Conservation (phyloP, 2,329 filamentous ascomycete genomes). For the Botrytis pseudocinerea region DNA sequence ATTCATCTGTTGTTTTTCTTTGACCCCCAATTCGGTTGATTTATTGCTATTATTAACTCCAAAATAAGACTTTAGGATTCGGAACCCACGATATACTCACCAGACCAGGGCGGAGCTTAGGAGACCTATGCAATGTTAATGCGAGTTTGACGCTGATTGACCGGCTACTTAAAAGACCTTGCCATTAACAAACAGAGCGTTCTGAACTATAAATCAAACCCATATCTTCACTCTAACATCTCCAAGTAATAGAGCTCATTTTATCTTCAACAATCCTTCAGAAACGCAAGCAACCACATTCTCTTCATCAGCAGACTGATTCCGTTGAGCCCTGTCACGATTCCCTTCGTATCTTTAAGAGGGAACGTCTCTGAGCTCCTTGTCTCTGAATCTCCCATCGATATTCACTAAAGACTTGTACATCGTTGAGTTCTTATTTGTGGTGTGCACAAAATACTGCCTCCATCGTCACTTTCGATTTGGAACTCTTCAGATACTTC, state of each 20-base stretch:
- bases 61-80: neutral
- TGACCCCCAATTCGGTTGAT: neutral
- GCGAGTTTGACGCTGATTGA: neutral
- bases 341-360: neutral
- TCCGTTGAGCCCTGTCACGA: neutral
- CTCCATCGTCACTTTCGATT: neutral
- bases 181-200: neutral
- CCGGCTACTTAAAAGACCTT: neutral
- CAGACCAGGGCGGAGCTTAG: neutral
- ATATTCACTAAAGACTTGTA: neutral
- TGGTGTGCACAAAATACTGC: neutral
- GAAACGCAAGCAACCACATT: neutral
- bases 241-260: neutral
- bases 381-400: neutral
- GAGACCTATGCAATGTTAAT: constrained; percentile 3
- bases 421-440: neutral
- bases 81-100: neutral
- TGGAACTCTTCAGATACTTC: neutral
- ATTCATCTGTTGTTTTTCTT: neutral
- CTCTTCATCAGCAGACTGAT: neutral
- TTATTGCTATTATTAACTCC: neutral
- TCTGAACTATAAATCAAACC: neutral
- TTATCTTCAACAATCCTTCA: neutral
- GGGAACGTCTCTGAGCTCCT: neutral
- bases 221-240: neutral